These are phyloP conservation scores for Penicillium griseofulvum DNA, from an alignment of 2,329 filamentous ascomycete species.

Conservation along the genomic window DNA sequence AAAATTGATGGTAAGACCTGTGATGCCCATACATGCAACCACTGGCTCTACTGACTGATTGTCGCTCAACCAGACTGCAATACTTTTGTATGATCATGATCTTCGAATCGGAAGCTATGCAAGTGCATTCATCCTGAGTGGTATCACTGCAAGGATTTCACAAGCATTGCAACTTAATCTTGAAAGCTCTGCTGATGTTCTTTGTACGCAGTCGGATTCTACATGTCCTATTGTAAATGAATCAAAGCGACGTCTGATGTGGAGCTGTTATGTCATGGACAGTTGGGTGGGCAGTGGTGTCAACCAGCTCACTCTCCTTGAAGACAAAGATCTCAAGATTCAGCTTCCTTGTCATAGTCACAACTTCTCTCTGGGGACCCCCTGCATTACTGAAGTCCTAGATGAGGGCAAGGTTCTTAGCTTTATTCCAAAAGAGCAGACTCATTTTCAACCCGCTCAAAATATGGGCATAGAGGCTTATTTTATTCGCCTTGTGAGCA, in stretches of 20 bases:
- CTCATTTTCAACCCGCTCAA: constrained; percentile 4
- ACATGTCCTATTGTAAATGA: constrained; percentile 19
- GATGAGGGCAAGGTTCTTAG: constrained; percentile 18
- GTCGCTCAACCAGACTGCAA: constrained; percentile 15
- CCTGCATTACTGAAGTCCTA: constrained; percentile 25
- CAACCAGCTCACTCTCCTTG: constrained; percentile 26
- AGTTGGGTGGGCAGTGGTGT: constrained; percentile 28
- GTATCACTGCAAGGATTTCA: constrained; percentile 24
- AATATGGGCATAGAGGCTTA: constrained; percentile 20
- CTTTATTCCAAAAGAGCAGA: constrained; percentile 9
- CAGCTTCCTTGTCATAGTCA: constrained; percentile 24
- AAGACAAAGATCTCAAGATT: constrained; percentile 28
- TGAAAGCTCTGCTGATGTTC: constrained; percentile 25
- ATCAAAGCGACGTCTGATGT: constrained; percentile 26
- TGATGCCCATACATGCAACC: not conserved
- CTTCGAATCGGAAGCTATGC: constrained; percentile 29
- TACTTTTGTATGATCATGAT: constrained; percentile 28
- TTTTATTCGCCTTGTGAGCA: constrained; percentile 19
- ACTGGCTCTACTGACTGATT: not conserved
- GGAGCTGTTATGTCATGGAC: constrained; percentile 29
- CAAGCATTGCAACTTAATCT: constrained; percentile 30
- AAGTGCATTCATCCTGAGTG: constrained; percentile 27
- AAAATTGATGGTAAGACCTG: constrained; percentile 15
- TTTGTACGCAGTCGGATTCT: constrained; percentile 15
- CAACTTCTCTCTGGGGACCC: constrained; percentile 24